Evolutionary conservation across 75 land plant species (phyloP).

Genomic region (Azolla pinnata): DNA sequence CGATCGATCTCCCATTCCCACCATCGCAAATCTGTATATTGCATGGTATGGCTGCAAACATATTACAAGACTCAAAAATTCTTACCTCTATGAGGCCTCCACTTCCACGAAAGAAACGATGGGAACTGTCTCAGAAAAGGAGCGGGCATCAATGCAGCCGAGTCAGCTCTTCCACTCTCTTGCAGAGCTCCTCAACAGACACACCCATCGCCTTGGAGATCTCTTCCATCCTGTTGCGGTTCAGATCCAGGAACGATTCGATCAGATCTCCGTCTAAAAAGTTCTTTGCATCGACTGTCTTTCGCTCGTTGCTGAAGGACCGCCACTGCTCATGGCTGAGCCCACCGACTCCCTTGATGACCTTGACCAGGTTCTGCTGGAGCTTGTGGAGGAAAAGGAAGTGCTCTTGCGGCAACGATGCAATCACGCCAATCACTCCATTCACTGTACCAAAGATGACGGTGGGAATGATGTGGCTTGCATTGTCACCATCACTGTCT

Average conservation of each 20-base stretch:
- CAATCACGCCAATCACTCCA: slow-evolving; percentile 94
- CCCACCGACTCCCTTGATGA: slow-evolving; percentile 97
- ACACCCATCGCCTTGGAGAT: slow-evolving; percentile 61
- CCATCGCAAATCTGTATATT: too few relatives aligned
- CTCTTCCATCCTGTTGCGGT: slow-evolving; percentile 68
- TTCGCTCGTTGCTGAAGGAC: slow-evolving; percentile 92
- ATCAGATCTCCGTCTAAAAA: slow-evolving; percentile 95
- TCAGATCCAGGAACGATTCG: slow-evolving; percentile 90
- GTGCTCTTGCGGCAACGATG: slow-evolving; percentile 93
- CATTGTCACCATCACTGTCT: slow-evolving; percentile 92
- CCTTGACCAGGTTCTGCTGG: slow-evolving; percentile 71
- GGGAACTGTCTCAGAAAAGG: too few relatives aligned
- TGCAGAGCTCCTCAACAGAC: slow-evolving; percentile 88
- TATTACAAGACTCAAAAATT: too few relatives aligned
- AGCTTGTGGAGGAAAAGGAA: slow-evolving; percentile 78
- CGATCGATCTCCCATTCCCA: too few relatives aligned
- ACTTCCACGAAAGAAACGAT: too few relatives aligned
- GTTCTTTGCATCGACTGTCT: slow-evolving; percentile 73
- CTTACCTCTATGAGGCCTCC: too few relatives aligned
- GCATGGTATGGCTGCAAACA: too few relatives aligned
- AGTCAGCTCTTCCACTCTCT: slow-evolving; percentile 91
- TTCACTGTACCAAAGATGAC: slow-evolving; percentile 95
- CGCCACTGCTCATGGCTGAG: slow-evolving; percentile 98
- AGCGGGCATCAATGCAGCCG: slow-evolving; percentile 90
- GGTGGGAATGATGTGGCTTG: slow-evolving; percentile 79